Percentiles rank a stretch among this genome's conserved stretches.
Conservation (phyloP, 164 flowering plant genomes). For the Paratinospora sagittata region DNA sequence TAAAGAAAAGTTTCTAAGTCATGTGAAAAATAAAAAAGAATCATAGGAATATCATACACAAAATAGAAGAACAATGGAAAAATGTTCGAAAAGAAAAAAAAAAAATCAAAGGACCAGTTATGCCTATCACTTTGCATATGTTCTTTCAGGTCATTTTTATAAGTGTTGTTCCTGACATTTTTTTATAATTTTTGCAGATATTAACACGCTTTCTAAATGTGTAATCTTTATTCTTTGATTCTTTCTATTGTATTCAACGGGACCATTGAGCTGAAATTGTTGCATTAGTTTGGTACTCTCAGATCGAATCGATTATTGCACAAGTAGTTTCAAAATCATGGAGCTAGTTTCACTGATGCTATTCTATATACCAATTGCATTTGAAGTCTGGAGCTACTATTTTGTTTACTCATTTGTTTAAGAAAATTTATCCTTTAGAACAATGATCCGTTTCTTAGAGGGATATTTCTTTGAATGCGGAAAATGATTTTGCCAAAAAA, state of each 20-base stretch:
- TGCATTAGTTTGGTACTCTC: not conserved
- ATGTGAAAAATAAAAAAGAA: no score
- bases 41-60: no score
- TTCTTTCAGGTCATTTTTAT: not conserved
- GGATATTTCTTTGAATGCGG: not conserved
- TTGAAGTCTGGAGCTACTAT: not conserved
- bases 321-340: not conserved
- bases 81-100: no score
- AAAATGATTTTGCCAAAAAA: constrained; percentile 2
- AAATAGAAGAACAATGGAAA: no score
- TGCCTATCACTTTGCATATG: not conserved
- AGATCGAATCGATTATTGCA: not conserved
- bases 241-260: not conserved
- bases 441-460: not conserved
- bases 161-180: not conserved
- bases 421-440: not conserved
- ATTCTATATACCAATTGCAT: not conserved
- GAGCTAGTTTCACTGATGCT: not conserved
- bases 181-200: not conserved
- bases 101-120: no score
- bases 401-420: not conserved
- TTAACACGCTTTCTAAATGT: not conserved
- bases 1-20: no score
- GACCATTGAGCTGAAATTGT: not conserved
- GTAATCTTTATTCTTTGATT: not conserved